Evolutionary conservation across 495 filamentous ascomycete genomes (phyloP), one percentile per base, ranked within the genome.

Genomic region (Talaromyces nanjingensis): DNA sequence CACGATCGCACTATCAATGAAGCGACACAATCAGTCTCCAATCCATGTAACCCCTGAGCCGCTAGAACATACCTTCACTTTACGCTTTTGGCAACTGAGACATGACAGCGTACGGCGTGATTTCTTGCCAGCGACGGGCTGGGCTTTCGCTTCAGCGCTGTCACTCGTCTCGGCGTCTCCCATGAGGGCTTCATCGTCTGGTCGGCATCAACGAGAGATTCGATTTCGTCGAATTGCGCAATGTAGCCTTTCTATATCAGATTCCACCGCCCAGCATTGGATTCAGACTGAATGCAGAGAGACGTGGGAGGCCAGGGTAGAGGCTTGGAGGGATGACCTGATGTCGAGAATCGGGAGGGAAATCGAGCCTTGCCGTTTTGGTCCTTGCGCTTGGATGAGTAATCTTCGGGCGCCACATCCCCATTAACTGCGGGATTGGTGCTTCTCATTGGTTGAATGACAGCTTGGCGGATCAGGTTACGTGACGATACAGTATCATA

Each of bases 71-170:
- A 72, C 70, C 68, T 72, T 72, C 18, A 72, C 68, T 65, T 72
- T 72, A 59, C 70, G 70, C 64, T 70, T 72, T 53, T 72, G 70
- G 54, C 70, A 72, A 45, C 65, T 70, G 54, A 72, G 65, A 63
- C 70, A 72, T 31, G 70, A 72, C 54, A 70, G 67, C 12, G 68
- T 72, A 65, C 68, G 70, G 57, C 70, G 70, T 60, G 67, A 67
- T 58, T 72, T 72, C 65, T 69, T 72, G 39, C 68, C 66, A 22
- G 66, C 24, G 22, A 45, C 20, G 12, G 8, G 22, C 42, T 39
- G 59, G 11, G 6, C 24, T 27, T n/a, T 56, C 22, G 53, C 20
- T 27, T 42, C 34, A 25, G 37, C 22, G 59, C 6, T 49, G n/a
- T 61, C 59, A 47, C 24, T 61, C 39, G 59, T 45, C 22, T 61